phyloP scores from a whole-genome alignment of 108 stramenopile genomes.

The Parietichytrium sp. region DNA sequence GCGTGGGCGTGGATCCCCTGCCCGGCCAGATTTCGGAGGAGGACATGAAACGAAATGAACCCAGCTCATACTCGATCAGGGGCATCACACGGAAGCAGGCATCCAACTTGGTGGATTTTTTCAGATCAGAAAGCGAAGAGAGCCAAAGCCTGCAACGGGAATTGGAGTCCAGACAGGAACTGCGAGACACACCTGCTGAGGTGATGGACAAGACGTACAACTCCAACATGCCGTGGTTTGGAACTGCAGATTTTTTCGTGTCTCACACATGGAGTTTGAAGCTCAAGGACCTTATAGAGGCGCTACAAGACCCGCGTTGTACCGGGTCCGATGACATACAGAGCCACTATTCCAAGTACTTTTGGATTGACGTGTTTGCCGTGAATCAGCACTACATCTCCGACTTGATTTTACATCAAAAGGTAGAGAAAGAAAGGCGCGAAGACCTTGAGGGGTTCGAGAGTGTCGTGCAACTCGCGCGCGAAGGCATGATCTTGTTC shows the following conservation, averaged over 20 bases:
- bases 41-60: too few species aligned
- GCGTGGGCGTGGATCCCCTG: background rate
- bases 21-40: too few species aligned
- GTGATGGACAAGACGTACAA: background rate
- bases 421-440: background rate
- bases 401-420: background rate
- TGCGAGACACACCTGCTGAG: background rate
- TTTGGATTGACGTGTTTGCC: slow-evolving; percentile 9
- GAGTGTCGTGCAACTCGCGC: background rate
- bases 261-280: background rate
- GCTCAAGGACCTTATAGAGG: background rate
- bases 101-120: slow-evolving; percentile 19
- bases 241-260: background rate
- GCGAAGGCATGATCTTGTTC: background rate
- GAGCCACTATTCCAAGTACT: background rate
- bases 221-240: background rate
- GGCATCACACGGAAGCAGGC: background rate
- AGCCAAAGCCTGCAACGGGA: background rate
- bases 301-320: slow-evolving; percentile 4
- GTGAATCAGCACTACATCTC: slow-evolving; percentile 19
- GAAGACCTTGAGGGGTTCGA: background rate
- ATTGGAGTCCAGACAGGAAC: background rate
- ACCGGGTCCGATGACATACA: background rate
- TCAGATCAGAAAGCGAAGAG: background rate
- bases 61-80: slow-evolving; percentile 4